Evolutionary conservation across 1,284 basidiomycete species (phyloP).

Genomic region (Ustilago hordei): DNA sequence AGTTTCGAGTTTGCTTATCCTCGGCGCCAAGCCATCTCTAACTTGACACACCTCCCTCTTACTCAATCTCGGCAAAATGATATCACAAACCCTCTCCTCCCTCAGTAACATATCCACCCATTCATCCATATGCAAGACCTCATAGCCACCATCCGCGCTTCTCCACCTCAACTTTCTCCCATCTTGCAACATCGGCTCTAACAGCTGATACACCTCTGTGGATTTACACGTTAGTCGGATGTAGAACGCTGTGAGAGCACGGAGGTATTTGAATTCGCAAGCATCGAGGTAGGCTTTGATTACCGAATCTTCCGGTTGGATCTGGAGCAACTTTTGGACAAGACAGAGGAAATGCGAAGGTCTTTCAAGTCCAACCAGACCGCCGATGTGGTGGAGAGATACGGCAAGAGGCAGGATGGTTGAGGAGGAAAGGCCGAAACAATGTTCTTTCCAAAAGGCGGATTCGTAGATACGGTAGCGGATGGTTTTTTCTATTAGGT

Average conservation of each 20-base stretch:
- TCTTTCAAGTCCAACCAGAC: constrained; percentile 72
- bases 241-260: constrained; percentile 93
- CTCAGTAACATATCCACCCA: constrained; percentile 86
- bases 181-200: constrained; percentile 94
- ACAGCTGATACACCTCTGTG: constrained; percentile 88
- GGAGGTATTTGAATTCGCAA: constrained; percentile 96
- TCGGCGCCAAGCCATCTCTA: constrained; percentile 80
- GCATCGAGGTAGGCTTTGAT: constrained; percentile 87
- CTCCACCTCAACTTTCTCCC: constrained; percentile 88
- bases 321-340: constrained; percentile 91
- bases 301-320: constrained; percentile 97
- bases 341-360: constrained; percentile 79
- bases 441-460: constrained; percentile 89
- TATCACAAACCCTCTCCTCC: constrained; percentile 94
- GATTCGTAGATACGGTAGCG: constrained; percentile 96
- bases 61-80: constrained; percentile 89
- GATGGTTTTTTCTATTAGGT: constrained; percentile 95
- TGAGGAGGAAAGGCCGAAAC: constrained; percentile 76
- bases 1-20: constrained; percentile 78
- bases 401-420: constrained; percentile 92
- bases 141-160: constrained; percentile 74
- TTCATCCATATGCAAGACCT: constrained; percentile 89
- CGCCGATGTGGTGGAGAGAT: constrained; percentile 84
- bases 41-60: constrained; percentile 90
- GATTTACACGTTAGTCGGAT: constrained; percentile 92